Base-by-base conservation (phyloP, 192 early-diverging fungal genomes). In the Dimargaris verticillata region DNA sequence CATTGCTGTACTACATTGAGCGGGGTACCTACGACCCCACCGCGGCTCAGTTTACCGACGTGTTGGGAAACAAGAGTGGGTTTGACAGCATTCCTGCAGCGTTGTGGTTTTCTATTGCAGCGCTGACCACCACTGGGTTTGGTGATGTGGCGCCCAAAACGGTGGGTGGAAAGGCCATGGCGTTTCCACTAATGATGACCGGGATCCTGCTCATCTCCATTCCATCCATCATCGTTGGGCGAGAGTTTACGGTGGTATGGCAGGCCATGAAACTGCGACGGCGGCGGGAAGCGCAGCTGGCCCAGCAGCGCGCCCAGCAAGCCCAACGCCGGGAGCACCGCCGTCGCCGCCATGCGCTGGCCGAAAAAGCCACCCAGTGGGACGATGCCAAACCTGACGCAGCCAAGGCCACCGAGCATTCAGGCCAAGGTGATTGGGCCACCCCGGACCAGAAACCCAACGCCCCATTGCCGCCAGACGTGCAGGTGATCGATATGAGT, bases 241-340 rank as follows among this genome's bases (percentile, higher is more conserved):
- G 86, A 38, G 86, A 89, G 64, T 89, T 88, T 64, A 88, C 86
- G 3, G 72, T 84, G 48, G 88, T 89, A 17, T 89, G 85, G 85
- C 86, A 89, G 61, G 78, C 78, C 7, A 82, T 84, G 82, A 63
- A 63, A 25, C 25, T 48, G 44, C 45, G 61, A 14, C 61, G 61
- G 0, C 57, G 57, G 10, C 29, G 42, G 18, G 57, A 59, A 25
- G 14, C 17, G 33, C 57, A 59, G n/a, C 17, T 44, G 26, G 42
- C 29, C 7, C 38, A 59, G 22, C 57, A 59, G n/a, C 15, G 15
- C 6, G 33, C 42, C 14, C 33, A 38, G 14, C 33, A 59, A 11
- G 57, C 57, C 57, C 13, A 33, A 10, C 28, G 41, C 13, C 25
- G 29, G 28, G 53, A 55, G 18, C n/a, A 38, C 17, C 5, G 13